Evolutionary conservation across 176 grass and related monocot species (phyloP), one percentile per base, ranked within the genome.

Genomic region (Zoysia pacifica): DNA sequence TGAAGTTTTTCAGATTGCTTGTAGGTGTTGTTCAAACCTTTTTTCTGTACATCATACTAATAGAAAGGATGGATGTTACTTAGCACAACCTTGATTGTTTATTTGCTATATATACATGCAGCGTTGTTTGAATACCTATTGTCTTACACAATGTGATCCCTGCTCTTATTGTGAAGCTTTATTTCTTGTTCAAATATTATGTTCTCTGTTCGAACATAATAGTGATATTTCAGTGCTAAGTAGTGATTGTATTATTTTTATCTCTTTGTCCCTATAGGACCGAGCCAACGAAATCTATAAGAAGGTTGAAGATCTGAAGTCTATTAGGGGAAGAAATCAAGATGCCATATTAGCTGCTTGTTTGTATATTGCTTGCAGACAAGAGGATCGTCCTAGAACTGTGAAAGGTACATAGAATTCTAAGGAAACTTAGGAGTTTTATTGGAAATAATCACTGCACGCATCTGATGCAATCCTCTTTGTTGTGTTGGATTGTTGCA

Each of bases 211-310:
- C 28, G 28, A 76, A 58, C 41, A 8, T 36, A 19, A 64, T 43
- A 20, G 43, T 65, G 45, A 15, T 67, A 44, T 7, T 5, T 69
- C 19, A 14, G 18, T 8, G 39, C 51, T 78, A 48, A 76, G 52
- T 76, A 78, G 35, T 85, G 51, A 82, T 60, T 77, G 28, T 72
- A 6, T 67, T 79, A 47, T 49, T 71, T 19, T 79, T 67, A 1
- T 61, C 9, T 28, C 9, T 40, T 73, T 76, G 35, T 9, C 42
- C 62, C 43, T 84, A 4, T 79, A 97, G 93, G 93, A 97, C 60
- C 88, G 90, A 62, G 93, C 93, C 65, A 97, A 97, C 69, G 93
- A 97, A 90, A 93, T 97, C 11, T 97, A 93, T 69, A 97, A 97
- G 84, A 97, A 91, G 71, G 90, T 97, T 70, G 93, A 97, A 84